Evolutionary conservation across 768 basidiomycete genomes (phyloP).

Genomic region (Termitomyces sp.): DNA sequence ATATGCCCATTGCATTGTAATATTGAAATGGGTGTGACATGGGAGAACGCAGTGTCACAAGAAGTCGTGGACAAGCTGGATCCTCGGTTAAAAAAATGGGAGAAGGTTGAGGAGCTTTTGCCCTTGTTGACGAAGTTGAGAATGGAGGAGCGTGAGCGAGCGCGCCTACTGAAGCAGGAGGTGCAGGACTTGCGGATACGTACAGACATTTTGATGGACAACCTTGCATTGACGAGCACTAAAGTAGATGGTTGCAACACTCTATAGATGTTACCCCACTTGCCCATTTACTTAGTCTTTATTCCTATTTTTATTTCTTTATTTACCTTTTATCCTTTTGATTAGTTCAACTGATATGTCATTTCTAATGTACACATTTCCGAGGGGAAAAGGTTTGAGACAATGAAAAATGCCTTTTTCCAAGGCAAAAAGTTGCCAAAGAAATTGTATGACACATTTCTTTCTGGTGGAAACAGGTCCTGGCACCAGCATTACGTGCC

Average conservation of each 20-base stretch:
- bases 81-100: slow-evolving; percentile 32
- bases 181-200: slow-evolving; percentile 47
- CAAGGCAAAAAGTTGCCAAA: too few species aligned
- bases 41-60: slow-evolving; percentile 25
- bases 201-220: slow-evolving; percentile 37
- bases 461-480: too few species aligned
- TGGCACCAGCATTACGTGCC: too few species aligned
- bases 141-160: slow-evolving; percentile 30
- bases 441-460: too few species aligned
- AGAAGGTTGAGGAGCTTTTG: slow-evolving; percentile 31
- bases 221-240: slow-evolving; percentile 3
- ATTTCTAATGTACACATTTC: too few species aligned
- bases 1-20: slow-evolving; percentile 39
- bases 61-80: slow-evolving; percentile 12
- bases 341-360: too few species aligned
- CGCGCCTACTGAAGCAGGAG: slow-evolving; percentile 34
- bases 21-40: slow-evolving; percentile 45
- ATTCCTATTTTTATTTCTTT: too few species aligned
- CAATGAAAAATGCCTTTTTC: too few species aligned
- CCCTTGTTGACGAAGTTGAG: slow-evolving; percentile 47
- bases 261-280: too few species aligned
- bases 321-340: too few species aligned
- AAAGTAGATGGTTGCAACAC: slow-evolving; percentile 9
- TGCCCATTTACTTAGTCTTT: too few species aligned
- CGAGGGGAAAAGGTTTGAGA: too few species aligned